Conservation (phyloP, 208 protist genomes). For the Leishmania tropica region DNA sequence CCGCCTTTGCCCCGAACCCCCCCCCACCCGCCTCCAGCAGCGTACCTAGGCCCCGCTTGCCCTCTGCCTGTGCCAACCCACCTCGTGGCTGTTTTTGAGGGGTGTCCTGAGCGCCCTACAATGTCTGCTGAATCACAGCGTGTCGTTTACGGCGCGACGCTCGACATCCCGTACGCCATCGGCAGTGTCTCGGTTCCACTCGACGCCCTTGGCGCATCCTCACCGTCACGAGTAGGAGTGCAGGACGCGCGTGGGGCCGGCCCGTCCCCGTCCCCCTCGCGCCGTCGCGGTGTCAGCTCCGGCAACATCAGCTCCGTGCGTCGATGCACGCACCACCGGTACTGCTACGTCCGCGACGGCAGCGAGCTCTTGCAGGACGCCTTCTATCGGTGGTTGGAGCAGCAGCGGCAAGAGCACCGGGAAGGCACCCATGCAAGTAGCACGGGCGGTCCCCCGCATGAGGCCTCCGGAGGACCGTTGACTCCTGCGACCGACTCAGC, state of each 20-base stretch:
- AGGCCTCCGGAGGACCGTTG: not conserved
- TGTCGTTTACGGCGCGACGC: slow-evolving; percentile 61
- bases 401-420: slow-evolving; percentile 4
- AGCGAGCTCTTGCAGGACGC: slow-evolving; percentile 45
- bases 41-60: not conserved
- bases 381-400: slow-evolving; percentile 70
- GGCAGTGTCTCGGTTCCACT: slow-evolving; percentile 55
- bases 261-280: not conserved
- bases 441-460: not conserved
- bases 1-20: no score
- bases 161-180: slow-evolving; percentile 66
- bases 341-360: slow-evolving; percentile 84
- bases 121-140: slow-evolving; percentile 19
- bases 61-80: not conserved
- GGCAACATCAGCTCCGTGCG: slow-evolving; percentile 38
- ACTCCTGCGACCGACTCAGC: not conserved
- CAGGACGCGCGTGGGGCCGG: not conserved
- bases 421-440: not conserved
- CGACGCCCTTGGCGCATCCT: slow-evolving; percentile 2
- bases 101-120: not conserved
- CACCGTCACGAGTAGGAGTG: not conserved
- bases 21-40: not conserved
- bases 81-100: not conserved
- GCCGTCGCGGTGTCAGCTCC: slow-evolving; percentile 20
- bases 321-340: slow-evolving; percentile 73